Base-by-base conservation (phyloP, 192 early-diverging fungal species). In the Lunasporangiospora selenospora region DNA sequence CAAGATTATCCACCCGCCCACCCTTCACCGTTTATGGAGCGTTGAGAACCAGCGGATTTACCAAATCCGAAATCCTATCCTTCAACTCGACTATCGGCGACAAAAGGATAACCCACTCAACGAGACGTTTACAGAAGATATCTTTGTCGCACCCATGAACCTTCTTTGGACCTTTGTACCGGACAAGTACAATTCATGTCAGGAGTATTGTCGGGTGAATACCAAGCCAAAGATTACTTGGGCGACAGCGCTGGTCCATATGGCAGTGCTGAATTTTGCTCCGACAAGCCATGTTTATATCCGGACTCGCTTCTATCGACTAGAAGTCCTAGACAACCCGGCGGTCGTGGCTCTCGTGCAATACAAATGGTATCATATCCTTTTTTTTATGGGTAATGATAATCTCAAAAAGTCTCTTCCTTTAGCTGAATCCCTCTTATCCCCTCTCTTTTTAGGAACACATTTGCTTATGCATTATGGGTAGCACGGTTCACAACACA, bases 331-430 rank as follows among this genome's bases (percentile, higher is more conserved):
- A 19, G 63, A 65, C 13, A 65, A 65, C 27, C 63, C 63, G 7
- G 63, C 63, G 2, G 43, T 65, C 4, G 46, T 30, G 18, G 63
- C 63, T 23, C 26, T 65, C 38, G 54, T 65, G 2, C 46, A 54
- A 19, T 65, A 65, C 63, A 65, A 65, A 40, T 65, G 63, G 63
- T 65, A 65, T 3, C 3, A 40, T 16, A 6, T 23, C 26, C 24
- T 23, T 7, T 10, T 23, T 42, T 23, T 40, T 1, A 1, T 15
- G n/a, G n/a, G n/a, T n/a, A n/a, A n/a, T n/a, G n/a, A n/a, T n/a
- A n/a, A n/a, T n/a, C n/a, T n/a, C n/a, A 26, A 39, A 24, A 42
- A 40, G 4, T 39, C 21, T 41, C 15, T 29, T 11, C 10, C 38
- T 16, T 2, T 16, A 29, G 11, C 19, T 24, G 6, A 40, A 13